These are phyloP conservation scores for Rhizomucor miehei DNA, from an alignment of 371 early-diverging fungal species.

Conservation along the genomic window DNA sequence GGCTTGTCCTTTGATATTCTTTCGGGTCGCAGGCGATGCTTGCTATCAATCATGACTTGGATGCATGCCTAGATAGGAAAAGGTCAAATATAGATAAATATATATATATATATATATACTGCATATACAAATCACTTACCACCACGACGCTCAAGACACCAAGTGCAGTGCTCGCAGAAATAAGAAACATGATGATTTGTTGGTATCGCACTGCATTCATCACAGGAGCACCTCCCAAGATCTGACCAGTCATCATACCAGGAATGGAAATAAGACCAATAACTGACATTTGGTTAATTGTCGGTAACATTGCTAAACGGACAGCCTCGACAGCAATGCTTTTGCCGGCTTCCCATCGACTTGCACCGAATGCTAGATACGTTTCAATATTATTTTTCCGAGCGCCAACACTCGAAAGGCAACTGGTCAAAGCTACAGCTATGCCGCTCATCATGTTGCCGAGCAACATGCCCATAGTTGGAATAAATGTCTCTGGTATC, in stretches of 20 bases:
- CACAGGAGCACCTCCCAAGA: conserved; percentile 81
- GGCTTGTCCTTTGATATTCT: conserved; percentile 35
- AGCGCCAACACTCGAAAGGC: conserved; percentile 50
- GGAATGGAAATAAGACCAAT: conserved; percentile 88
- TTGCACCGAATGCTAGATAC: conserved; percentile 78
- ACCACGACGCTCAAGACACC: conserved; percentile 61
- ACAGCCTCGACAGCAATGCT: conserved; percentile 74
- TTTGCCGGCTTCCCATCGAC: conserved; percentile 82
- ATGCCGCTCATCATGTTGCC: conserved; percentile 85
- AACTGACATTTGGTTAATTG: conserved; percentile 83
- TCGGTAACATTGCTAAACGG: conserved; percentile 76
- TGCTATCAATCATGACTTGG: conserved; percentile 53
- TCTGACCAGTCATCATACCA: conserved; percentile 93
- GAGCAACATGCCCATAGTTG: conserved; percentile 84
- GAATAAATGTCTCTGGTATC: conserved; percentile 79
- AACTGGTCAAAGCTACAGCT: conserved; percentile 70
- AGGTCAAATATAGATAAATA: not conserved
- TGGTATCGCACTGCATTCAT: conserved; percentile 80
- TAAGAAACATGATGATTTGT: conserved; percentile 82
- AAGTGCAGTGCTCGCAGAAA: conserved; percentile 68
- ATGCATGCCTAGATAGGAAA: conserved; percentile 38
- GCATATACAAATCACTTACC: conserved; percentile 44
- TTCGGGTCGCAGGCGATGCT: conserved; percentile 61
- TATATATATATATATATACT: not conserved
- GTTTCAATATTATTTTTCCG: conserved; percentile 67